Percentiles rank a stretch among this genome's conserved stretches.
phyloP scores from a whole-genome alignment of 805 yeast genomes.

The Hyphopichia homilentoma region DNA sequence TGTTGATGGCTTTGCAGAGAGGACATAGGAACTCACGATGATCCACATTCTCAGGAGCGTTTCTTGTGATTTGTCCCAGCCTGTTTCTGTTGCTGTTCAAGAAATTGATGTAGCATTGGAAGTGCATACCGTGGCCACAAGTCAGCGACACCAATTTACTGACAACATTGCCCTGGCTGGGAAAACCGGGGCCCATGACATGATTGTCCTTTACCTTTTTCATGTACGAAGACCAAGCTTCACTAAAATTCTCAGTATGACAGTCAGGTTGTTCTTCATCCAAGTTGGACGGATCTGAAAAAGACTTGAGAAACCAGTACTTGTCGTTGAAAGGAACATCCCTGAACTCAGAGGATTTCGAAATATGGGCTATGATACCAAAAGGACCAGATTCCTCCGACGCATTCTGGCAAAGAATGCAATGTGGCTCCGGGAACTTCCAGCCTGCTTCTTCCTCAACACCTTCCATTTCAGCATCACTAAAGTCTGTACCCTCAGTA shows the following conservation, averaged over 20 bases:
- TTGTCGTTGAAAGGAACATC: slow-evolving; percentile 58
- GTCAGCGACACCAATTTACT: slow-evolving; percentile 56
- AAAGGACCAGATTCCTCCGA: slow-evolving; percentile 61
- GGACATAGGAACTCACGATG: slow-evolving; percentile 84
- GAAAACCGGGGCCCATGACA: slow-evolving; percentile 73
- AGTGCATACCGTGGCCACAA: slow-evolving; percentile 95
- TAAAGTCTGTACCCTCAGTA: slow-evolving; percentile 21
- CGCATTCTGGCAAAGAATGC: slow-evolving; percentile 81
- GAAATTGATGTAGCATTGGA: slow-evolving; percentile 66
- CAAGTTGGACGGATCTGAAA: slow-evolving; percentile 43
- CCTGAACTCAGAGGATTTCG: slow-evolving; percentile 58
- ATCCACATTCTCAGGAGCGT: slow-evolving; percentile 70
- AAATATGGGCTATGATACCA: slow-evolving; percentile 67
- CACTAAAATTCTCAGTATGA: slow-evolving; percentile 14
- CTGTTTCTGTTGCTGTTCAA: slow-evolving; percentile 52
- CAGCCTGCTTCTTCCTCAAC: slow-evolving; percentile 40
- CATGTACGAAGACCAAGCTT: slow-evolving; percentile 39
- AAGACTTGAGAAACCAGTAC: slow-evolving; percentile 65
- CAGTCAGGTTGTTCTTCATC: slow-evolving; percentile 31
- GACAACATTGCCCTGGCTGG: slow-evolving; percentile 34
- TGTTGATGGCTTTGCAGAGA: slow-evolving; percentile 81
- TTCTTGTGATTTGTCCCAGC: slow-evolving; percentile 73
- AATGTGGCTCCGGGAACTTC: slow-evolving; percentile 70
- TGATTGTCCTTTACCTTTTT: slow-evolving; percentile 27
- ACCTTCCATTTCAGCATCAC: slow-evolving; percentile 43